Evolutionary conservation across 306 rosid genomes (phyloP), one percentile per base, ranked within the genome.

Genomic region (Prosopis cineraria): DNA sequence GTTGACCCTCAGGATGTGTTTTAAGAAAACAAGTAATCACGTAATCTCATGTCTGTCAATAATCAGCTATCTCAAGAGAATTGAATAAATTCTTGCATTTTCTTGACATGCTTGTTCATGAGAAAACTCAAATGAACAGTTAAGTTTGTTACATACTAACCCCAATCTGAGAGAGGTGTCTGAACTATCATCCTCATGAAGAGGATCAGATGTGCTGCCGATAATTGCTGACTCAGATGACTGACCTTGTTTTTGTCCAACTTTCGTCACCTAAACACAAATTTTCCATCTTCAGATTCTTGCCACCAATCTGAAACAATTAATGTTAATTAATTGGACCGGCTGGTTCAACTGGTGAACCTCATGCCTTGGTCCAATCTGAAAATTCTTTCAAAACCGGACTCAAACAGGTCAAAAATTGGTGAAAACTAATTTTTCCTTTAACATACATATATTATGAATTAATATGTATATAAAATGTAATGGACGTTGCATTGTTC

Each of bases 141-240:
- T n/a, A n/a, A n/a, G n/a, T n/a, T n/a, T n/a, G n/a, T n/a, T n/a
- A n/a, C n/a, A n/a, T 10, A 22, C 50, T 22, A 13, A 67, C 72
- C 72, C 72, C 72, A 67, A 22, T 40, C 52, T 40, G 20, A 67
- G 72, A 67, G 50, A 67, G 50, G 48, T 65, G 31, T 39, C 50
- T 10, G 33, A 67, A 40, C 52, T 39, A 67, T 67, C 52, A 20
- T 5, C 29, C 52, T 39, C 72, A 10, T 40, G 34, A 20, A 52
- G n/a, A 24, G 52, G 72, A 67, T 40, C 50, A 39, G 52, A 67
- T 24, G 33, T 22, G 34, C 34, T 67, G 11, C 72, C 50, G 22
- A 22, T 67, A 40, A 10, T 11, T 33, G 34, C 20, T 5, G 72
- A 67, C 72, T 67, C 72, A 39, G 52, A 67, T 67, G 72, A 67